Base-by-base conservation (phyloP, 768 basidiomycete genomes). In the Pulveroboletus ravenelii region DNA sequence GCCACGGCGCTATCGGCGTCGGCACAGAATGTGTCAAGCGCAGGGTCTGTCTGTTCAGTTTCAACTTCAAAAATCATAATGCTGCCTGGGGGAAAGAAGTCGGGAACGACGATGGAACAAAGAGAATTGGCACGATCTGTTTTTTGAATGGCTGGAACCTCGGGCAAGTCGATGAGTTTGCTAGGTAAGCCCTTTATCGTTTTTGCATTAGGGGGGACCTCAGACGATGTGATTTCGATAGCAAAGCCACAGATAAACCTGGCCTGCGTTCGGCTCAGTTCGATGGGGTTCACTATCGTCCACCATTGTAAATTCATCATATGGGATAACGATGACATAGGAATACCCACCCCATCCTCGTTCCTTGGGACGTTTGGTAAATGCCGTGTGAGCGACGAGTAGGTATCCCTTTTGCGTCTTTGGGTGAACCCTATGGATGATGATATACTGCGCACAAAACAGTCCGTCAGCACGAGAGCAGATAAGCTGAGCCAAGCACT, bases 21-120 rank as follows among this genome's bases (percentile, higher is more conserved):
- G 6, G 75, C 71, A 67, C 92, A 95, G 59, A 88, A 82, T 2
- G 65, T 63, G 53, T 96, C 95, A 3, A 98, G 75, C 0, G 76
- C 69, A 2, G 77, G 54, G 51, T 92, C 88, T 49, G 87, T 70
- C 20, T 85, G 83, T 58, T 90, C 80, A 44, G 90, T 75, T 56
- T 88, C 83, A 0, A 94, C 96, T 62, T 85, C 82, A 62, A 97
- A 97, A 17, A 99, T 60, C 87, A 97, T 84, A 61, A 98, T 81
- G 52, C 89, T 92, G 10, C 95, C 95, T 0, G 95, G 93, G n/a
- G 94, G 93, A 71, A 98, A 99, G 59, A 75, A 73, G 34, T 93
- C 85, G 0, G 96, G 96, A 2, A 96, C 81, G 17, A 78, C 60
- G 52, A 98, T 82, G 64, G 93, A 89, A 18, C 85, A 79, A 67